Percentiles rank a stretch among this genome's conserved stretches.
Conservation (phyloP, 805 yeast species). For the Peterozyma toletana region DNA sequence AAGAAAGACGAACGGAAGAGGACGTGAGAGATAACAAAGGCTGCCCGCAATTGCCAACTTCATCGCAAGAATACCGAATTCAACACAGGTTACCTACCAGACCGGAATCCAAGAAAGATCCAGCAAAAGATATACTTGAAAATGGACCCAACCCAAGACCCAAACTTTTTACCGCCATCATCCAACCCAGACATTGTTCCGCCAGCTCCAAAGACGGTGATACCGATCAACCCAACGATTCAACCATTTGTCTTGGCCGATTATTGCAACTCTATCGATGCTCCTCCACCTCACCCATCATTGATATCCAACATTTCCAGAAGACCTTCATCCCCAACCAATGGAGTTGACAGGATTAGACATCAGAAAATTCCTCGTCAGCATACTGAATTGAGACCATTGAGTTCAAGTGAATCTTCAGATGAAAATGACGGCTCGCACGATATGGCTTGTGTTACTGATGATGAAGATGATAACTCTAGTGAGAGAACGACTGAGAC, state of each 20-base stretch:
- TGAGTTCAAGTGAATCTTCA: constrained; percentile 34
- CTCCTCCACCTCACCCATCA: constrained; percentile 55
- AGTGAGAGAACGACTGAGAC: constrained; percentile 1
- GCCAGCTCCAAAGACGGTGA: constrained; percentile 57
- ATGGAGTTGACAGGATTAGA: background rate
- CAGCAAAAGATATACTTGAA: background rate
- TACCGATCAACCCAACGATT: constrained; percentile 72
- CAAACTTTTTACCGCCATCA: constrained; percentile 83
- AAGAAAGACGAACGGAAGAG: too few species aligned
- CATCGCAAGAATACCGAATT: too few species aligned
- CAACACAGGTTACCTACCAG: too few species aligned
- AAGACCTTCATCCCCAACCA: constrained; percentile 1
- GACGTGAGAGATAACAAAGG: too few species aligned
- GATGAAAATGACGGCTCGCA: constrained; percentile 17
- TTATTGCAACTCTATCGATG: constrained; percentile 61
- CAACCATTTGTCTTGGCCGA: constrained; percentile 77
- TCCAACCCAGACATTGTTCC: constrained; percentile 55
- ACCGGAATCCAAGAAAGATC: too few species aligned
- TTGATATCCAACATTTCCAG: background rate
- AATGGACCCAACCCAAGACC: constrained; percentile 94
- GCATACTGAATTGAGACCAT: constrained; percentile 52
- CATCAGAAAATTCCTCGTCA: constrained; percentile 37
- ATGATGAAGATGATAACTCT: background rate
- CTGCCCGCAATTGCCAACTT: too few species aligned
- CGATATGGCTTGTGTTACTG: constrained; percentile 5